Base-by-base conservation (phyloP, 768 basidiomycete species). In the Psilocybe subaeruginosa region DNA sequence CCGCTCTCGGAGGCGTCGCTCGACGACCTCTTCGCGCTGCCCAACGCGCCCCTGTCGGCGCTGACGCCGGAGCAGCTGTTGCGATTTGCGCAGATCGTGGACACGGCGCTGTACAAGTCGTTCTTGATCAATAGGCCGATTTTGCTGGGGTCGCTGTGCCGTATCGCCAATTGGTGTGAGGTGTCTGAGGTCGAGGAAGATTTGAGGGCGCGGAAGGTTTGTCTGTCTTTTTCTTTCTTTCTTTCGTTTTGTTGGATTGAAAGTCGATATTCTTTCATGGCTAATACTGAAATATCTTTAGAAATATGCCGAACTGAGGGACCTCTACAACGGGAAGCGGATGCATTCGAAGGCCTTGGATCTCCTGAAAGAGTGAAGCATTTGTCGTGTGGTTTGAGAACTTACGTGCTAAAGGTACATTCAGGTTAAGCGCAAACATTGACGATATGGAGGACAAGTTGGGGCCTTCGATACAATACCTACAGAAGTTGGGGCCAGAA, bases 91-190 rank as follows among this genome's bases (percentile, higher is more conserved):
- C 96, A 98, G 75, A 88, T 99, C 35, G 91, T 98, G 27, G 94
- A 99, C 68, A 98, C 97, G 0, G 96, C 93, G 8, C 76, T 99
- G 64, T 95, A 99, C 76, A 97, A 97, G 75, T 88, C 91, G 2
- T 97, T 97, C 73, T 77, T 99, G 19, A 81, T 93, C 19, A 89
- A 90, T 45, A 80, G 90, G 47, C 94, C 97, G 0, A 84, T 82
- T 11, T 76, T 99, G 59, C 77, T 99, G 8, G 94, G 93, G 0
- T 87, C 93, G 31, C 74, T 98, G 53, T 99, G 97, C 74, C 84
- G 97, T 46, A 78, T 97, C 27, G 85, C 93, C 2, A 99, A 97
- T 73, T 99, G 95, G 95, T 99, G 97, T 73, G 97, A 98, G 70
- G 95, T 99, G 1, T 87, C 87, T 1, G 75, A 76, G 61, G 70